Base-by-base conservation (phyloP, 2,329 filamentous ascomycete genomes). In the Curvularia sp. region DNA sequence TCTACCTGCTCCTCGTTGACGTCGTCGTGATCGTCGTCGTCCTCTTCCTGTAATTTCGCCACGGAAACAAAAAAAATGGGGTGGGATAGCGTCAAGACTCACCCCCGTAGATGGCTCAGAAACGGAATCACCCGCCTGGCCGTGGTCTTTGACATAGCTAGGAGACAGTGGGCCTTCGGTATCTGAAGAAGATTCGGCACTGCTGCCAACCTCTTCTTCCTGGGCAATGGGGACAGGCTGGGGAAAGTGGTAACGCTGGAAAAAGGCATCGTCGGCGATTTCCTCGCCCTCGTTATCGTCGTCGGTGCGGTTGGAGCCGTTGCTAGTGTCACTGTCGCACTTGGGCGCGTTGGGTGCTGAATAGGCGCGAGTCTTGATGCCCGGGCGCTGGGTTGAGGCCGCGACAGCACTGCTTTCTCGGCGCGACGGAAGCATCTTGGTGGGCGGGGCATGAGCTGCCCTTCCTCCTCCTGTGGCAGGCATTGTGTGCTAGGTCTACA, bases 221-320 rank as follows among this genome's bases (percentile, higher is more conserved):
- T 55, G 45, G 32, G 47, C 23, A 5, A 45, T 27, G 32, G 36
- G 56, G 1, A 32, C 19, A 70, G 60, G 67, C 64, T 61, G 70
- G 65, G 74, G 70, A 67, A 77, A 71, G 66, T 76, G 73, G 68
- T 75, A 78, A 53, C 76, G 74, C 69, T 78, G 76, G 71, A 78
- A 79, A 72, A 79, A 79, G 60, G 74, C 71, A 54, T 79, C 77
- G 63, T 67, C 66, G 25, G 72, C 68, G 41, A 78, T 78, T 55
- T 76, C 74, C 27, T 74, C 73, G 65, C 70, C 73, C 42, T 75
- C 75, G 49, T 64, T 68, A 88, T 90, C 87, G 83, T 89, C n/a
- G 89, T 87, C 1, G 85, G 85, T 47, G 60, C 61, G 53, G 53
- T 39, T 57, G n/a, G 61, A 50, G 49, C 66, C 64, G 25, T 66